Percentiles rank a stretch among this genome's conserved stretches.
Conservation (phyloP, 257 asterid species). For the Petunia secreta region DNA sequence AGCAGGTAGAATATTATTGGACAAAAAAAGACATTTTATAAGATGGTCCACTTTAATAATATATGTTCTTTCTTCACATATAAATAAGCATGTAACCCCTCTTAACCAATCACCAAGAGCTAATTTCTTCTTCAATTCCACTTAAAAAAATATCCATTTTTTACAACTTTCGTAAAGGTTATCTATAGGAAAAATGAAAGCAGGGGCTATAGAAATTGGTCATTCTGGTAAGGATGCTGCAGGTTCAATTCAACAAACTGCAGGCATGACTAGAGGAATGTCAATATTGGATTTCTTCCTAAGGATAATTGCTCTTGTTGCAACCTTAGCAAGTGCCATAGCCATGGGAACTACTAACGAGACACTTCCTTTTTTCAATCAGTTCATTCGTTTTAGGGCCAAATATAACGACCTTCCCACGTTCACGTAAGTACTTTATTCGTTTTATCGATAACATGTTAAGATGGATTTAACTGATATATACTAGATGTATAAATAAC, state of each 20-base stretch:
- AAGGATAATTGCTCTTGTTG: slow-evolving; percentile 54
- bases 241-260: slow-evolving; percentile 36
- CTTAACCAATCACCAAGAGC: background rate
- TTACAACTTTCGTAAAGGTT: too few species aligned
- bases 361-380: slow-evolving; percentile 39
- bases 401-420: slow-evolving; percentile 60
- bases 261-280: slow-evolving; percentile 42
- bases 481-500: background rate
- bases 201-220: slow-evolving; percentile 35
- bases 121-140: too few species aligned
- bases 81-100: slow-evolving; percentile 1
- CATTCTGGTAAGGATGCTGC: slow-evolving; percentile 31
- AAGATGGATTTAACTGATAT: background rate
- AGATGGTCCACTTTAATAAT: background rate
- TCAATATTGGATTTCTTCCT: slow-evolving; percentile 50
- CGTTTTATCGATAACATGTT: background rate
- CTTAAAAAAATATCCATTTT: background rate
- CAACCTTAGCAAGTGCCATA: slow-evolving; percentile 59
- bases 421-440: slow-evolving; percentile 47
- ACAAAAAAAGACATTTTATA: too few species aligned
- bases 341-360: slow-evolving; percentile 55
- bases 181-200: slow-evolving; percentile 30
- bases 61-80: background rate
- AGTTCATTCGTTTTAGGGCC: slow-evolving; percentile 45
- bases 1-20: too few species aligned